These are phyloP conservation scores for Podospora comata DNA, from an alignment of 495 filamentous ascomycete genomes.

Conservation along the genomic window DNA sequence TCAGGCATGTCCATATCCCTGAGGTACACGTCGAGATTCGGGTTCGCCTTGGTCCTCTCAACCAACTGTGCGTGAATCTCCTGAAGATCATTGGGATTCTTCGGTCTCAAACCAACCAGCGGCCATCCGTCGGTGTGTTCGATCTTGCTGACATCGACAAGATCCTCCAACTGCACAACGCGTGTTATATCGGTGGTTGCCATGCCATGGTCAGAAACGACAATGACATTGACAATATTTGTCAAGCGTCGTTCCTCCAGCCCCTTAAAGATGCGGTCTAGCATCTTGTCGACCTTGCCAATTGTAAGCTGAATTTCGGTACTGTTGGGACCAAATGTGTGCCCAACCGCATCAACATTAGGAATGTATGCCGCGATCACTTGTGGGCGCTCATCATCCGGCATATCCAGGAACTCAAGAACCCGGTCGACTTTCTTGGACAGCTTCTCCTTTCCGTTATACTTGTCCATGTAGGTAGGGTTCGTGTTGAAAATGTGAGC, in stretches of 20 bases:
- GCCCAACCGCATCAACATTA: constrained; percentile 81
- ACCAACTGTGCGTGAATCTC: constrained; percentile 49
- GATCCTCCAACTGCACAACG: constrained; percentile 90
- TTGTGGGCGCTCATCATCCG: constrained; percentile 74
- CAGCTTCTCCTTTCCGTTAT: constrained; percentile 71
- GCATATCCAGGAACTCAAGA: constrained; percentile 75
- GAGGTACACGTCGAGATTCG: constrained; percentile 79
- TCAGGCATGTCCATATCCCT: constrained; percentile 79
- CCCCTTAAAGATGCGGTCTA: constrained; percentile 69
- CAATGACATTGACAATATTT: constrained; percentile 85
- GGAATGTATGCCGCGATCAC: constrained; percentile 94
- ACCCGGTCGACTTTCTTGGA: constrained; percentile 72
- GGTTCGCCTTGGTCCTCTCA: constrained; percentile 52
- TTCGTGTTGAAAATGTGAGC: constrained; percentile 66
- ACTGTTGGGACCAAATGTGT: constrained; percentile 88
- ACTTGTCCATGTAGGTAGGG: constrained; percentile 77
- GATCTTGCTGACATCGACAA: constrained; percentile 69
- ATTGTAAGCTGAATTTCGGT: constrained; percentile 81
- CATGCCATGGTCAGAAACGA: constrained; percentile 99
- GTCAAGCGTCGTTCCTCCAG: constrained; percentile 81
- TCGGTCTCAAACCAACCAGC: constrained; percentile 78
- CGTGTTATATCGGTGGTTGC: constrained; percentile 78
- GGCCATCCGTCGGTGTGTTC: constrained; percentile 95
- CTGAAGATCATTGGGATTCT: constrained; percentile 57
- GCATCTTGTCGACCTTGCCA: constrained; percentile 69